Conservation (phyloP, 2,329 filamentous ascomycete genomes). For the Diplodia sapinea region DNA sequence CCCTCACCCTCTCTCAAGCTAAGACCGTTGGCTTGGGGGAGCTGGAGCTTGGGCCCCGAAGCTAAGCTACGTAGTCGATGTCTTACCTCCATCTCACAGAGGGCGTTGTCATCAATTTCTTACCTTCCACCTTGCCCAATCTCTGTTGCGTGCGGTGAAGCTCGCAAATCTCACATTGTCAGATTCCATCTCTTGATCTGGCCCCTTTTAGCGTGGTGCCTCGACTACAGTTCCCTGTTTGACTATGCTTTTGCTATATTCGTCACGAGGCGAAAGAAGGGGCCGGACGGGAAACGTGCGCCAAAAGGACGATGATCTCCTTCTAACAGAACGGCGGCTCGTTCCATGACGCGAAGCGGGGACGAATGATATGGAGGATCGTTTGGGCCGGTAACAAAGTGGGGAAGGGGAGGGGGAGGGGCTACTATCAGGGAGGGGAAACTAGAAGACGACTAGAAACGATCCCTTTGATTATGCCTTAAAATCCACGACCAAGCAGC, state of each 20-base stretch:
- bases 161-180: background rate
- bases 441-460: too few species aligned
- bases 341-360: slow-evolving; percentile 1
- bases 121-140: background rate
- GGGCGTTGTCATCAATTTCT: background rate
- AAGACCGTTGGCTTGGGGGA: too few species aligned
- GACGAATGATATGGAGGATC: background rate
- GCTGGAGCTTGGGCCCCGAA: too few species aligned
- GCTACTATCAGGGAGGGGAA: too few species aligned
- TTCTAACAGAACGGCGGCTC: background rate
- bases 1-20: too few species aligned
- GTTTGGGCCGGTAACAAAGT: too few species aligned
- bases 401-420: too few species aligned
- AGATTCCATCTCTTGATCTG: background rate
- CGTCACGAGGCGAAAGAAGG: background rate
- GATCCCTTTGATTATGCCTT: too few species aligned
- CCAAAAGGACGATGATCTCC: too few species aligned
- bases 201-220: background rate
- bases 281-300: background rate
- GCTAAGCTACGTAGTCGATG: too few species aligned
- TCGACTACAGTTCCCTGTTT: background rate
- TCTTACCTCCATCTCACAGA: too few species aligned
- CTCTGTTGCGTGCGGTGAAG: background rate
- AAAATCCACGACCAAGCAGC: too few species aligned
- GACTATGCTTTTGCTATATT: background rate